Evolutionary conservation across 768 basidiomycete genomes (phyloP).

Genomic region (Mycena polygramma): DNA sequence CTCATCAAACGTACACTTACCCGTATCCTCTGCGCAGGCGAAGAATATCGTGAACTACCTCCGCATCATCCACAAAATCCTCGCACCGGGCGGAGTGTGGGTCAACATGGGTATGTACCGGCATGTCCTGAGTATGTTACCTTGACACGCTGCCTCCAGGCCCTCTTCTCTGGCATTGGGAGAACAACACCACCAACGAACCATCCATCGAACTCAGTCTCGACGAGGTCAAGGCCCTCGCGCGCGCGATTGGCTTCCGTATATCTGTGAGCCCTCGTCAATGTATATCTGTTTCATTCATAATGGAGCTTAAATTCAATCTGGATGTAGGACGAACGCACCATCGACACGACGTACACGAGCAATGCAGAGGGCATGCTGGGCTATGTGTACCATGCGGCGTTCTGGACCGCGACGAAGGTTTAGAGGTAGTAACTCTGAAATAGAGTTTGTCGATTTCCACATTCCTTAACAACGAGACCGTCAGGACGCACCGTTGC

Average conservation of each 20-base stretch:
- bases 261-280: constrained; percentile 69
- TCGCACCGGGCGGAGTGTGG: constrained; percentile 92
- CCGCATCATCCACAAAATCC: constrained; percentile 84
- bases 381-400: constrained; percentile 84
- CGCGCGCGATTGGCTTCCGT: constrained; percentile 82
- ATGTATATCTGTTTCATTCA: not conserved
- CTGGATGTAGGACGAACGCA: constrained; percentile 76
- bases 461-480: too few species aligned
- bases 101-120: constrained; percentile 80
- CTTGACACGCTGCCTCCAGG: constrained; percentile 57
- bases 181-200: constrained; percentile 87
- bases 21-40: constrained; percentile 62
- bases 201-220: constrained; percentile 89
- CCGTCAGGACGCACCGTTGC: too few species aligned
- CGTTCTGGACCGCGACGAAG: constrained; percentile 81
- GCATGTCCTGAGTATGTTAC: not conserved
- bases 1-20: not conserved
- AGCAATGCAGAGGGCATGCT: constrained; percentile 87
- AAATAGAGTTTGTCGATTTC: too few species aligned
- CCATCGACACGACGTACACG: constrained; percentile 88
- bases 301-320: not conserved
- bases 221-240: constrained; percentile 88
- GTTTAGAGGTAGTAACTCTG: not conserved
- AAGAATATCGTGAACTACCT: constrained; percentile 94
- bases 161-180: constrained; percentile 97